Evolutionary conservation across 495 filamentous ascomycete species (phyloP), one percentile per base, ranked within the genome.

Genomic region (Tetracladium setigerum): DNA sequence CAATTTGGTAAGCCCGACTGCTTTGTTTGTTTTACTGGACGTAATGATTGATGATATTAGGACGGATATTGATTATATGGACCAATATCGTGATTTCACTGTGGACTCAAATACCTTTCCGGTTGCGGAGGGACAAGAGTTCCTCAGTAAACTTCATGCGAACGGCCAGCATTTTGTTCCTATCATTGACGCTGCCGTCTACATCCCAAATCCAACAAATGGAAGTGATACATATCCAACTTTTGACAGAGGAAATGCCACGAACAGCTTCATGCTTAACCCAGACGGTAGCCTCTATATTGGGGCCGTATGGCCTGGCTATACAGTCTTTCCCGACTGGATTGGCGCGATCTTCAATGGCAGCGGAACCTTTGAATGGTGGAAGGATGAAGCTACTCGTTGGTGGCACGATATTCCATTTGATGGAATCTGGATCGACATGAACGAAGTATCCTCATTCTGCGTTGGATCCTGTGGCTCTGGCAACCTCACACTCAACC

Each of bases 351-450:
- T 82, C 51, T 57, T 91, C 32, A 78, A 74, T 38, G 70, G 77
- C 18, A 68, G 67, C 0, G 73, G 77, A 14, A 67, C 82, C 4
- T 67, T 69, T 15, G 61, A 73, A 37, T 95, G 82, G 78, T 92
- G 88, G 87, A 66, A 72, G 12, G 70, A 84, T 32, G 82, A 87
- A 63, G 66, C 91, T 47, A 60, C 67, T 2, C 65, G 55, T 1
- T 87, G 76, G 69, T 71, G 74, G 41, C 60, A 74, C 30, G 78
- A 86, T 33, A 52, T 88, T 9, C 54, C 60, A 71, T 89, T 90
- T 49, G 89, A 95, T 60, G 89, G 83, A 5, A 76, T 92, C 33
- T 95, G 88, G 89, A 92, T 92, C 39, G 86, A 90, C 52, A 89
- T 89, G 85, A 87, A 82, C 35, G 86, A 90, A 58, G 80, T 81